Conservation (phyloP, 768 basidiomycete species). For the Dacryopinax spathularia region DNA sequence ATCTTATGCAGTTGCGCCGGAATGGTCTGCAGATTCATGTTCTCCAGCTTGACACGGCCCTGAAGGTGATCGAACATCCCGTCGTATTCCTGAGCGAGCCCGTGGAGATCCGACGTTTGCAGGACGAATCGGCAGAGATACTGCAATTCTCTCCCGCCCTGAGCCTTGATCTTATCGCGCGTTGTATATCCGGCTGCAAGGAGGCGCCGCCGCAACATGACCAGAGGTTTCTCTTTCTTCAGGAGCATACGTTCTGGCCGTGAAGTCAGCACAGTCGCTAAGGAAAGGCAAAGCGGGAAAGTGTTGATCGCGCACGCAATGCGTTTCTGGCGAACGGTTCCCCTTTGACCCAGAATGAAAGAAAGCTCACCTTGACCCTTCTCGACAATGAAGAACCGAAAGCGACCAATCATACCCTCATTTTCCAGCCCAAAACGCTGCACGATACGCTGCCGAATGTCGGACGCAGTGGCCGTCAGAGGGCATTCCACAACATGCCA, state of each 20-base stretch:
- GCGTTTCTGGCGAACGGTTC: conserved; percentile 62
- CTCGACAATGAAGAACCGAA: conserved; percentile 42
- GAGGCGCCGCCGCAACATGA: conserved; percentile 67
- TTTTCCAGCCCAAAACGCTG: conserved; percentile 17
- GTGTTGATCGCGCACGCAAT: conserved; percentile 15
- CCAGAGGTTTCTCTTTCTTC: conserved; percentile 67
- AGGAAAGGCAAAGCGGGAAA: neutral
- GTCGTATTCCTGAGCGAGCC: conserved; percentile 49
- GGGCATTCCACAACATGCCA: conserved; percentile 57
- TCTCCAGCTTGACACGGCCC: conserved; percentile 68
- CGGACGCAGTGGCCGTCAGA: conserved; percentile 50
- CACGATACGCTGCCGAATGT: conserved; percentile 45
- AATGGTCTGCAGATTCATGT: conserved; percentile 67
- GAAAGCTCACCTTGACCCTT: conserved; percentile 25
- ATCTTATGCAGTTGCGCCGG: conserved; percentile 75
- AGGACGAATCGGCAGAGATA: conserved; percentile 86
- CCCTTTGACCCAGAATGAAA: conserved; percentile 26
- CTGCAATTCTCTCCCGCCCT: conserved; percentile 63
- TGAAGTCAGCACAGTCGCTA: neutral
- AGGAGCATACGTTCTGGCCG: conserved; percentile 65
- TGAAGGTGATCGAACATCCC: conserved; percentile 49
- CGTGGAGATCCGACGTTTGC: conserved; percentile 49
- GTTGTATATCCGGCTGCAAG: conserved; percentile 81
- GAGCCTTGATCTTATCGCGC: conserved; percentile 60
- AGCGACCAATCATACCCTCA: conserved; percentile 14